These are phyloP conservation scores for Naganishia friedmannii DNA, from an alignment of 768 basidiomycete genomes.

Conservation along the genomic window DNA sequence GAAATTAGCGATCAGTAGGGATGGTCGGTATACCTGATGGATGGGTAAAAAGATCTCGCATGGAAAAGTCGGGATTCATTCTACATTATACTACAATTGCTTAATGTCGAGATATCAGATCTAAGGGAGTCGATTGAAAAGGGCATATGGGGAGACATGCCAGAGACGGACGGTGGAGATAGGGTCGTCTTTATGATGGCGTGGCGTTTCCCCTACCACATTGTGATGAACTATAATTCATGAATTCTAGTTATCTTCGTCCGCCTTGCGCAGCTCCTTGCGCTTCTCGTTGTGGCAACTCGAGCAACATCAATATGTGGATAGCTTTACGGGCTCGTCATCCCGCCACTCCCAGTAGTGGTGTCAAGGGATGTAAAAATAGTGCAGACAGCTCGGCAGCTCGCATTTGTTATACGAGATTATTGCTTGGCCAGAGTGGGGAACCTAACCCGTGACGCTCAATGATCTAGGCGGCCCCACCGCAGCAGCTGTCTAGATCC, in stretches of 20 bases:
- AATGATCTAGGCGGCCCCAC: no score
- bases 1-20: slow-evolving; percentile 27
- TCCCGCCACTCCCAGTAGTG: no score
- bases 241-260: slow-evolving; percentile 1
- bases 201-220: slow-evolving; percentile 1
- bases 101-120: neutral
- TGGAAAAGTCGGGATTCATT: neutral
- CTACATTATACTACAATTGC: neutral
- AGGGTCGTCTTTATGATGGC: slow-evolving; percentile 8
- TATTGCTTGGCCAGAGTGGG: no score
- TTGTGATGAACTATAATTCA: slow-evolving; percentile 15
- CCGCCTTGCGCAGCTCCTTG: no score
- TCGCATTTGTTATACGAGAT: no score
- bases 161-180: neutral
- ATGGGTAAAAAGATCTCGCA: slow-evolving; percentile 1
- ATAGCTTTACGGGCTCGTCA: no score
- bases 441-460: no score
- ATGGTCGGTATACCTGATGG: neutral
- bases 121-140: neutral
- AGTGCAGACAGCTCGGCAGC: no score
- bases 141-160: neutral
- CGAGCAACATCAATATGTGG: no score
- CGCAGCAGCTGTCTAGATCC: no score
- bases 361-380: no score
- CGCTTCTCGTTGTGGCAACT: no score